A percentile compares a stretch with the other conserved stretches of the same genome.
phyloP scores from a whole-genome alignment of 176 grass and related monocot genomes.

The Alopecurus myosuroides region DNA sequence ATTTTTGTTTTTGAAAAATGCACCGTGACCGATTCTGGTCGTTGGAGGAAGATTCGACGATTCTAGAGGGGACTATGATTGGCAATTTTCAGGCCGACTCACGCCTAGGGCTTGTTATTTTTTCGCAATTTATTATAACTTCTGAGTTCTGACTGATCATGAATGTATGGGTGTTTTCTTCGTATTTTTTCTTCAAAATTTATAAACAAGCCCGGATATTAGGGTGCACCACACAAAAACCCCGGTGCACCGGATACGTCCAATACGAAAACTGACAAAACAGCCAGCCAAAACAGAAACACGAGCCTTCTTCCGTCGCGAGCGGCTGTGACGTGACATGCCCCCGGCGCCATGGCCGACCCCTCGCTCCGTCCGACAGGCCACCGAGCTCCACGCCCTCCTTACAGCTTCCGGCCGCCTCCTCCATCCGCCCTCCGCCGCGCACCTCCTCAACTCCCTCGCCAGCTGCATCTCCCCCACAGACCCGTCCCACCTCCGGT shows the following conservation, averaged over 20 bases:
- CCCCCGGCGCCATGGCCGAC: constrained; percentile 37
- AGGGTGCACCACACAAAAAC: too few species aligned
- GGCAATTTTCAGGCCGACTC: too few species aligned
- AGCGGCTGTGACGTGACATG: constrained; percentile 10
- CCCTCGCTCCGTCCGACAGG: constrained; percentile 51
- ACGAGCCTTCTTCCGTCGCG: not conserved
- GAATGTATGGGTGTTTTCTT: too few species aligned
- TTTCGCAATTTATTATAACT: too few species aligned
- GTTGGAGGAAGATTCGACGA: too few species aligned
- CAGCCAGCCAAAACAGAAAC: not conserved
- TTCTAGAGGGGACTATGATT: too few species aligned
- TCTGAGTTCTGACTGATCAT: too few species aligned
- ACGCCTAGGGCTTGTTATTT: too few species aligned
- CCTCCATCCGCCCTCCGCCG: constrained; percentile 3
- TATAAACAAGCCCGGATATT: too few species aligned
- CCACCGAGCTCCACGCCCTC: constrained; percentile 48
- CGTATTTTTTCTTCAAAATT: too few species aligned
- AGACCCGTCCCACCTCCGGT: constrained; percentile 18
- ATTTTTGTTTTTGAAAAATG: too few species aligned
- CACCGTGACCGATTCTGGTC: too few species aligned
- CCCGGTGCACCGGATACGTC: not conserved
- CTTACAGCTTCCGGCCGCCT: constrained; percentile 31
- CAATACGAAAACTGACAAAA: not conserved
- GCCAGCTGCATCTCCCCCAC: not conserved
- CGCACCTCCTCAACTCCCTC: constrained; percentile 54